A percentile compares a stretch with the other conserved stretches of the same genome.
These are phyloP conservation scores for Aspergillus felis DNA, from an alignment of 2,329 filamentous ascomycete species.

Conservation along the genomic window DNA sequence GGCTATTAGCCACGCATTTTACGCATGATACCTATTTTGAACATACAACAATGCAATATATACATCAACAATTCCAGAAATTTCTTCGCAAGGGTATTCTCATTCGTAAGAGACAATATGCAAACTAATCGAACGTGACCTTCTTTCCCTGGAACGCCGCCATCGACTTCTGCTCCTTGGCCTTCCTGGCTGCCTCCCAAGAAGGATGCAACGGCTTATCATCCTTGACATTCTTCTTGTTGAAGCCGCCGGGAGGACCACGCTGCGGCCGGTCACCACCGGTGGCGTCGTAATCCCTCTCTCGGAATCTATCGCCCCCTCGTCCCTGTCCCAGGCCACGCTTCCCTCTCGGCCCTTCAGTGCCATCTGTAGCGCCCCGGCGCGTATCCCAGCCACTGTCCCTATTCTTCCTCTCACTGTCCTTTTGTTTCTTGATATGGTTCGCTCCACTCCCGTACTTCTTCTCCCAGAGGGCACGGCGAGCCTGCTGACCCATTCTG, in stretches of 20 bases:
- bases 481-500: constrained; percentile 59
- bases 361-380: constrained; percentile 48
- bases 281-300: constrained; percentile 7
- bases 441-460: constrained; percentile 58
- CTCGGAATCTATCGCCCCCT: constrained; percentile 1
- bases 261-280: constrained; percentile 20
- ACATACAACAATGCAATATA: constrained; percentile 3
- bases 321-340: constrained; percentile 18
- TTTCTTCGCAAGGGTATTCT: background rate
- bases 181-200: constrained; percentile 60
- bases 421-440: constrained; percentile 48
- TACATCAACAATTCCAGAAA: background rate
- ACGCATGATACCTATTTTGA: constrained; percentile 14
- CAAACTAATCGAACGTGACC: constrained; percentile 55
- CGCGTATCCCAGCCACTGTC: constrained; percentile 58
- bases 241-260: constrained; percentile 12
- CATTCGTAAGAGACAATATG: background rate
- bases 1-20: background rate
- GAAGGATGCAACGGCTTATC: constrained; percentile 58
- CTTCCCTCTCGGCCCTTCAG: constrained; percentile 21
- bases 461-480: constrained; percentile 59
- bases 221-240: constrained; percentile 33
- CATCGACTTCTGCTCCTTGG: constrained; percentile 49
- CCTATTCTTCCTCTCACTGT: constrained; percentile 32
- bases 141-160: constrained; percentile 59